Conservation (phyloP, 768 basidiomycete species). For the Royoungia palumana region DNA sequence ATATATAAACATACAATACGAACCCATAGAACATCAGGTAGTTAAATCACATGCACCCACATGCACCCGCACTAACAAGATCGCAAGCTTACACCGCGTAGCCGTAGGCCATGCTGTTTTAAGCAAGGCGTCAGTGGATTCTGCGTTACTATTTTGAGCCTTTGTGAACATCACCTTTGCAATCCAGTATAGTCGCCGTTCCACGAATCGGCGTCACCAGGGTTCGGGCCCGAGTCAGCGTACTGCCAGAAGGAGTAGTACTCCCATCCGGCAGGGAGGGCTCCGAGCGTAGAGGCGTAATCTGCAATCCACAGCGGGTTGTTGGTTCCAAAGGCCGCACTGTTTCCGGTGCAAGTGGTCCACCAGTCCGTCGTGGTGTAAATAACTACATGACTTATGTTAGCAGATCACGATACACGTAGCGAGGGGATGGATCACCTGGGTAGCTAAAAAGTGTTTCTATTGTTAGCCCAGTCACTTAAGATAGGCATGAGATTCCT, state of each 20-base stretch:
- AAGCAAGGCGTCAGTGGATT: not conserved
- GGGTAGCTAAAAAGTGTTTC: constrained; percentile 35
- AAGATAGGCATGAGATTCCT: not conserved
- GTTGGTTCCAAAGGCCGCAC: constrained; percentile 42
- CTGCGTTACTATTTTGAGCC: not conserved
- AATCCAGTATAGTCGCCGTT: constrained; percentile 49
- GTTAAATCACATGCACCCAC: not conserved
- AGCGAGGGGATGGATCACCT: constrained; percentile 25
- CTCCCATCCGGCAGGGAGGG: constrained; percentile 59
- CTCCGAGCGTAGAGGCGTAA: constrained; percentile 46
- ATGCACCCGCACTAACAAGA: not conserved
- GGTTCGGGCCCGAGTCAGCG: constrained; percentile 50
- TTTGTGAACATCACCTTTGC: constrained; percentile 26
- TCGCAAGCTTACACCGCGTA: not conserved
- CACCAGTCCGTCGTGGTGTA: constrained; percentile 70
- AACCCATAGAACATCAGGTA: no score
- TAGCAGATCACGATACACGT: not conserved
- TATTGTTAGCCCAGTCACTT: not conserved
- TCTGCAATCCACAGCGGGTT: constrained; percentile 64
- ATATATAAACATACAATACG: no score
- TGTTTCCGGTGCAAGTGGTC: constrained; percentile 62
- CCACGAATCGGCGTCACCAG: constrained; percentile 57
- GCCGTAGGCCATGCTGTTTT: constrained; percentile 22
- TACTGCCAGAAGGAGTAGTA: constrained; percentile 62
- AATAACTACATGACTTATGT: constrained; percentile 38